Evolutionary conservation across 768 basidiomycete species (phyloP), one percentile per base, ranked within the genome.

Genomic region (Coprinopsis sp.): DNA sequence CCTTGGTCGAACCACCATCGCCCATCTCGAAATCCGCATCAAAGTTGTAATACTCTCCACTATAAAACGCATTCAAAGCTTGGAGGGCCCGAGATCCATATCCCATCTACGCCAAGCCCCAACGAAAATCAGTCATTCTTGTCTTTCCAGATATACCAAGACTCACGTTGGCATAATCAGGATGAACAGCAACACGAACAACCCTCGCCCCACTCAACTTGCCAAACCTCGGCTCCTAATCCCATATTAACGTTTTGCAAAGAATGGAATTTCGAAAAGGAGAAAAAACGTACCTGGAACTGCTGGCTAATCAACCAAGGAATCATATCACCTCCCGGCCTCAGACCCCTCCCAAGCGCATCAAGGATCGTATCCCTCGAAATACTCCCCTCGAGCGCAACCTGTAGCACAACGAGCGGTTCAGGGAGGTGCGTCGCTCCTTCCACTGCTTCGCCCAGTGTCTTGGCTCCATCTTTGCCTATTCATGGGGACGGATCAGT

Each of bases 231-330:
- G 78, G 85, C 64, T 99, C 96, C 48, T n/a, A n/a, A n/a, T n/a
- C n/a, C n/a, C n/a, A n/a, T n/a, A n/a, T n/a, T n/a, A n/a, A n/a
- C n/a, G n/a, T n/a, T n/a, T n/a, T n/a, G n/a, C n/a, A n/a, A n/a
- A n/a, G n/a, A n/a, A n/a, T n/a, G n/a, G n/a, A n/a, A n/a, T n/a
- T n/a, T n/a, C n/a, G n/a, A n/a, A n/a, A n/a, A n/a, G n/a, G n/a
- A n/a, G n/a, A n/a, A n/a, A n/a, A n/a, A n/a, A n/a, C n/a, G n/a
- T n/a, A n/a, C 70, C n/a, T 96, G 92, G 73, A 90, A 99, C 72
- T 97, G 83, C 63, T 93, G 91, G 34, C 89, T 82, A 37, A 99
- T 71, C 21, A 96, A 72, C 95, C 96, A 99, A 0, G 96, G 96
- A 49, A 99, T 96, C 81, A 99, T 83, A 68, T 99, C 96, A 1